Evolutionary conservation across 2,329 filamentous ascomycete genomes (phyloP).

Genomic region (Pleoardoris graminearum): DNA sequence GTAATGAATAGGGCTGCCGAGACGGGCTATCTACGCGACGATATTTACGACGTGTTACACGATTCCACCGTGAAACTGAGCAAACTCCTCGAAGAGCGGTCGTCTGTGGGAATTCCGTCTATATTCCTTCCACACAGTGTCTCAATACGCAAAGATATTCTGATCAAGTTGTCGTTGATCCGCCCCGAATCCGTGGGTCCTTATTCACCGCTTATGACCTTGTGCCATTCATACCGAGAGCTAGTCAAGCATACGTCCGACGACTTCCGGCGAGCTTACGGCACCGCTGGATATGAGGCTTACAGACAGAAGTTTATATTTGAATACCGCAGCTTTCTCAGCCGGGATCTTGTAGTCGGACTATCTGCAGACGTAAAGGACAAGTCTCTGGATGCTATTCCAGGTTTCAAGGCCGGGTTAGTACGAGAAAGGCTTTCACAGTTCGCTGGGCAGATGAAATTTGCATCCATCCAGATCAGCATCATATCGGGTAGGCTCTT

Average conservation of each 20-base stretch:
- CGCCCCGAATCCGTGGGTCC: too few relatives aligned
- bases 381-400: not conserved
- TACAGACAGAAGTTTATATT: not conserved
- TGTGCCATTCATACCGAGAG: not conserved
- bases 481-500: not conserved
- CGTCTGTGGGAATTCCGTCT: not conserved
- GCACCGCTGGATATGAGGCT: not conserved
- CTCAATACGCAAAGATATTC: not conserved
- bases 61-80: not conserved
- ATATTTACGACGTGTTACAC: not conserved
- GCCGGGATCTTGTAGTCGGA: too few relatives aligned
- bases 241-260: not conserved
- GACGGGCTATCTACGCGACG: not conserved
- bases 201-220: too few relatives aligned
- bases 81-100: not conserved
- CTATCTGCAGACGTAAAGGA: not conserved
- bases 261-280: not conserved
- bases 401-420: not conserved
- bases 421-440: not conserved
- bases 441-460: not conserved
- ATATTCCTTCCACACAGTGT: not conserved
- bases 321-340: not conserved
- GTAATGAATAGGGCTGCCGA: not conserved
- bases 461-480: not conserved
- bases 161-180: too few relatives aligned